Conservation (phyloP, 441 rosid species). For the Croton laevigatus region DNA sequence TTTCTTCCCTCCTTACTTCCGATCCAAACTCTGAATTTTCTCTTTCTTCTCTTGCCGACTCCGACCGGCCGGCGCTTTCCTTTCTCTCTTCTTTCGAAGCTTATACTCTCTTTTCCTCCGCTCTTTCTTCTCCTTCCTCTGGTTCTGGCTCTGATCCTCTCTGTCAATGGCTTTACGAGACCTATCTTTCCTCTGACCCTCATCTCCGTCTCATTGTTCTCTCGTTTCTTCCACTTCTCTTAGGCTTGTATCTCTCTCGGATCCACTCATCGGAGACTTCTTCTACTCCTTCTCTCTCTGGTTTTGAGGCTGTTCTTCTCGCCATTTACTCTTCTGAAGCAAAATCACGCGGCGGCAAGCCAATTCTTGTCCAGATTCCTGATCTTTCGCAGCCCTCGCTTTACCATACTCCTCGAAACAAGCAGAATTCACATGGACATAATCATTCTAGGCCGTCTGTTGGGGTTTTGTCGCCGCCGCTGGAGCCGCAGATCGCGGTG, state of each 20-base stretch:
- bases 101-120: conserved; percentile 48
- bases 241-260: conserved; percentile 64
- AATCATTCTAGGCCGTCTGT: conserved; percentile 37
- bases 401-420: conserved; percentile 63
- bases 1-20: conserved; percentile 54
- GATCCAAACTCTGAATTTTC: conserved; percentile 32
- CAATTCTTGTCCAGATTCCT: conserved; percentile 59
- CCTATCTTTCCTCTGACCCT: conserved; percentile 67
- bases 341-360: conserved; percentile 72
- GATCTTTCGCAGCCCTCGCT: conserved; percentile 90
- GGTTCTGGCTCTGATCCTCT: conserved; percentile 86
- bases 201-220: conserved; percentile 80
- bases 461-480: conserved; percentile 66
- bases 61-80: conserved; percentile 82
- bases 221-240: conserved; percentile 72
- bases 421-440: conserved; percentile 13
- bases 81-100: conserved; percentile 68
- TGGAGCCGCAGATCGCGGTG: conserved; percentile 82
- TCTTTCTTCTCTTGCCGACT: conserved; percentile 74
- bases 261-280: conserved; percentile 56
- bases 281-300: conserved; percentile 65
- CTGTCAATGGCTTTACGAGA: conserved; percentile 95
- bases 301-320: conserved; percentile 89
- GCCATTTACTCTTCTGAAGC: conserved; percentile 73
- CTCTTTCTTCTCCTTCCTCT: conserved; percentile 47